These are phyloP conservation scores for Penicillium mononematosum DNA, from an alignment of 495 filamentous ascomycete species.

Conservation along the genomic window DNA sequence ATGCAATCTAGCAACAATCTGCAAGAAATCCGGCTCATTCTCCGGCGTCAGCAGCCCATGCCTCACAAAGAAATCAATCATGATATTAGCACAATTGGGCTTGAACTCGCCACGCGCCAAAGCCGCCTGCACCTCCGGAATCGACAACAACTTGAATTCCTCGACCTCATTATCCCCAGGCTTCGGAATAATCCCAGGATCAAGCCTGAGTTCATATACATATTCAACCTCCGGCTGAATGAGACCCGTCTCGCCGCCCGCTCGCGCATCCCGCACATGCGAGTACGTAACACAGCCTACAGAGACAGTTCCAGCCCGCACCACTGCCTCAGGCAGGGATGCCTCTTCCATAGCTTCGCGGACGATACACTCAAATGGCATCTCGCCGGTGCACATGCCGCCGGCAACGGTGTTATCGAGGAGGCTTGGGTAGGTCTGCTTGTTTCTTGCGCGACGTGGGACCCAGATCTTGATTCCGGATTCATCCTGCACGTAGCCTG, in stretches of 20 bases:
- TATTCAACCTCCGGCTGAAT: conserved; percentile 92
- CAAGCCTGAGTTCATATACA: conserved; percentile 84
- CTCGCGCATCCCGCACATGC: conserved; percentile 70
- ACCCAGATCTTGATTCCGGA: conserved; percentile 78
- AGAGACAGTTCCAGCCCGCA: conserved; percentile 55
- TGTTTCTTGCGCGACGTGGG: conserved; percentile 68
- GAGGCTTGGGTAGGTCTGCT: conserved; percentile 84
- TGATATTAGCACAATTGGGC: conserved; percentile 82
- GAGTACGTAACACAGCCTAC: conserved; percentile 81
- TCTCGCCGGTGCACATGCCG: conserved; percentile 77
- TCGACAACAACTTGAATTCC: conserved; percentile 71
- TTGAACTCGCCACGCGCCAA: conserved; percentile 79
- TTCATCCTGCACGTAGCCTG: conserved; percentile 62
- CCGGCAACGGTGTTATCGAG: conserved; percentile 95
- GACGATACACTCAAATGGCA: conserved; percentile 72
- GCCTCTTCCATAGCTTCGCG: conserved; percentile 91
- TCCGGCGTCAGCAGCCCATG: conserved; percentile 78
- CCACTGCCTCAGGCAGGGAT: conserved; percentile 68
- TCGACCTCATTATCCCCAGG: conserved; percentile 88
- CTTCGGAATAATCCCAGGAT: conserved; percentile 60
- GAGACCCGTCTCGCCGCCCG: conserved; percentile 83
- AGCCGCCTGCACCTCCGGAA: conserved; percentile 71
- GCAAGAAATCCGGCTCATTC: conserved; percentile 78
- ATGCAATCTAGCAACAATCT: conserved; percentile 75
- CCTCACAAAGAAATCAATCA: conserved; percentile 88